Conservation (phyloP, 2,329 filamentous ascomycete genomes). For the Trichoderma semiorbis region DNA sequence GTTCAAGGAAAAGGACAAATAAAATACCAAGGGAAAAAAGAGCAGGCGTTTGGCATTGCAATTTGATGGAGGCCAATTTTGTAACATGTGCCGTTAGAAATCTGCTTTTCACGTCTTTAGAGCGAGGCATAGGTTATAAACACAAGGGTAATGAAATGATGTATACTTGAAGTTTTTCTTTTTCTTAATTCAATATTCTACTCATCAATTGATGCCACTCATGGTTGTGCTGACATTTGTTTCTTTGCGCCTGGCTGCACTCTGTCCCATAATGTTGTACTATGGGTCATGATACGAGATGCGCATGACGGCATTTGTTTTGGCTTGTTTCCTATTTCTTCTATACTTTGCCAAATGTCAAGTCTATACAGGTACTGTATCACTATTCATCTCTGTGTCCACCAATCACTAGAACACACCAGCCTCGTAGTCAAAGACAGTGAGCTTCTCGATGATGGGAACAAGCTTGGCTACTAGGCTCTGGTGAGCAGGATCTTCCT, state of each 20-base stretch:
- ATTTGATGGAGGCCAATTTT: not conserved
- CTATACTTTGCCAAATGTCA: not conserved
- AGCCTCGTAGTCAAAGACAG: not conserved
- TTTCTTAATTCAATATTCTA: not conserved
- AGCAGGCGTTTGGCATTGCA: conserved; percentile 3
- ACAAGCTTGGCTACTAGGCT: not conserved
- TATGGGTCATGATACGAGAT: not conserved
- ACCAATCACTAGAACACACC: not conserved
- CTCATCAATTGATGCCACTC: not conserved
- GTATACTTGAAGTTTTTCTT: not conserved
- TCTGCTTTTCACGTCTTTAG: not conserved
- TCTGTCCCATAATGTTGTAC: not conserved
- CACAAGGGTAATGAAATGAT: not conserved
- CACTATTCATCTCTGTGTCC: not conserved
- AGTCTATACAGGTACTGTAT: not conserved
- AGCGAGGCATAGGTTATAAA: not conserved
- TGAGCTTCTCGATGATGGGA: not conserved
- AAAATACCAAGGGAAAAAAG: not conserved
- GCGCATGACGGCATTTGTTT: not conserved
- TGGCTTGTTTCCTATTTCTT: not conserved
- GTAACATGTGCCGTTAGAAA: not conserved
- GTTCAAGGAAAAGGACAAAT: not conserved
- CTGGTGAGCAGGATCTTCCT: conserved; percentile 6
- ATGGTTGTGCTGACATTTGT: not conserved
- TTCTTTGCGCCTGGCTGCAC: not conserved